Evolutionary conservation across 768 basidiomycete genomes (phyloP), one percentile per base, ranked within the genome.

Genomic region (Lyophyllum shimeji): DNA sequence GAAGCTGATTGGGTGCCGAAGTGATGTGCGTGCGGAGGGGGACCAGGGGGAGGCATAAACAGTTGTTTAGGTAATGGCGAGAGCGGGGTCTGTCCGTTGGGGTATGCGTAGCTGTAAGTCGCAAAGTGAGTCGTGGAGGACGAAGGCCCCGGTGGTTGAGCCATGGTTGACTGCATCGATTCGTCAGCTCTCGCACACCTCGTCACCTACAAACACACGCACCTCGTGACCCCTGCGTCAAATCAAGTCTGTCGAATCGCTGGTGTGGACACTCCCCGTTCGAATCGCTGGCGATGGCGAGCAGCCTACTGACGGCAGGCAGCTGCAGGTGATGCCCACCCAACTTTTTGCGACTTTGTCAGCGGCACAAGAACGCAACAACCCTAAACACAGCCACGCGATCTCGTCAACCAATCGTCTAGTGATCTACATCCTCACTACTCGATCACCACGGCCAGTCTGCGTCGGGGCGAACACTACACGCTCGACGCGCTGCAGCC

Each of bases 361-460:
- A 29, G 29, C 29, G 29, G 29, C 5, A 29, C 9, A 9, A 9
- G 4, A 9, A 29, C 9, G 29, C 9, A 29, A 29, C 29, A 29
- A 29, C 29, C 29, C 29, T 29, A 29, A 29, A 29, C 9, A 29
- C 29, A 29, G 9, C 29, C 29, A 29, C 29, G 29, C 29, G 29
- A 29, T 9, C 29, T 29, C 29, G 29, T 9, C 5, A 29, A n/a
- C n/a, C n/a, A n/a, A n/a, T n/a, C n/a, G n/a, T n/a, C n/a, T n/a
- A n/a, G n/a, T n/a, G n/a, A n/a, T n/a, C n/a, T n/a, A n/a, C n/a
- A n/a, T n/a, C n/a, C n/a, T n/a, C n/a, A n/a, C n/a, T n/a, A n/a
- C n/a, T n/a, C n/a, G n/a, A 98, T 70, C 96, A 99, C 69, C 95
- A 99, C 62, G 96, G 96, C 1, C 76, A 79, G 25, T 90, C 91